phyloP scores from a whole-genome alignment of 495 filamentous ascomycete species.

The Penicillium ucsense region DNA sequence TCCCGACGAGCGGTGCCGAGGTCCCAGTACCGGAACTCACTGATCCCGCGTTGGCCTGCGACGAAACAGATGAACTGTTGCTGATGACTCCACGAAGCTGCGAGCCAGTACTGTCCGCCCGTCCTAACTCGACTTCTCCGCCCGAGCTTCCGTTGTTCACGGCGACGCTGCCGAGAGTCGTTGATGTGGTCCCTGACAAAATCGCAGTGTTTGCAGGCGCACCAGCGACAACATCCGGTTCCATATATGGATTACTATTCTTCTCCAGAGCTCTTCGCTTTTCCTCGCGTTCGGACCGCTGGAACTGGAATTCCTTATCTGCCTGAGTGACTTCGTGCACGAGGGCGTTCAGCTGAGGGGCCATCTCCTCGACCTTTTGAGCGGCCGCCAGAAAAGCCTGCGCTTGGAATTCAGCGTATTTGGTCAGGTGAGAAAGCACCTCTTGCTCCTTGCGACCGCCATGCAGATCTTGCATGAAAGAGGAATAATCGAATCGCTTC shows the following conservation, averaged over 20 bases:
- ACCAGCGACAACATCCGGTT: conserved; percentile 49
- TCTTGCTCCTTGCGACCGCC: conserved; percentile 97
- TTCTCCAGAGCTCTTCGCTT: conserved; percentile 85
- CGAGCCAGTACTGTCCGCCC: conserved; percentile 64
- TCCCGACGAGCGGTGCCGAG: conserved; percentile 23
- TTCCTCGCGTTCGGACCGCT: conserved; percentile 86
- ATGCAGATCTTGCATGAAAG: conserved; percentile 97
- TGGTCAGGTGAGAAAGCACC: conserved; percentile 88
- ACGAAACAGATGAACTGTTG: conserved; percentile 38
- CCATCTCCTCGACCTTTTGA: conserved; percentile 77
- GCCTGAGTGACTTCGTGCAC: conserved; percentile 80
- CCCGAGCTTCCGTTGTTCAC: conserved; percentile 30
- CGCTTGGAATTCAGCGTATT: conserved; percentile 87
- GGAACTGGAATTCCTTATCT: conserved; percentile 91
- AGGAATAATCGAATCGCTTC: conserved; percentile 96
- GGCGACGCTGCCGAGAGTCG: not conserved
- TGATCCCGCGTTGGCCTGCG: conserved; percentile 31
- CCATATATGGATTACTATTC: conserved; percentile 69
- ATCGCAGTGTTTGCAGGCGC: conserved; percentile 12
- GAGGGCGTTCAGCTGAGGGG: conserved; percentile 88
- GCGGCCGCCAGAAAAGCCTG: conserved; percentile 70
- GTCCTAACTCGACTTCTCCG: conserved; percentile 55
- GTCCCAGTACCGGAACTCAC: conserved; percentile 21
- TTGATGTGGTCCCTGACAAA: conserved; percentile 13
- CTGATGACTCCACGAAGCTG: conserved; percentile 44